phyloP scores from a whole-genome alignment of 495 filamentous ascomycete genomes.

The Clohesyomyces aquaticus region DNA sequence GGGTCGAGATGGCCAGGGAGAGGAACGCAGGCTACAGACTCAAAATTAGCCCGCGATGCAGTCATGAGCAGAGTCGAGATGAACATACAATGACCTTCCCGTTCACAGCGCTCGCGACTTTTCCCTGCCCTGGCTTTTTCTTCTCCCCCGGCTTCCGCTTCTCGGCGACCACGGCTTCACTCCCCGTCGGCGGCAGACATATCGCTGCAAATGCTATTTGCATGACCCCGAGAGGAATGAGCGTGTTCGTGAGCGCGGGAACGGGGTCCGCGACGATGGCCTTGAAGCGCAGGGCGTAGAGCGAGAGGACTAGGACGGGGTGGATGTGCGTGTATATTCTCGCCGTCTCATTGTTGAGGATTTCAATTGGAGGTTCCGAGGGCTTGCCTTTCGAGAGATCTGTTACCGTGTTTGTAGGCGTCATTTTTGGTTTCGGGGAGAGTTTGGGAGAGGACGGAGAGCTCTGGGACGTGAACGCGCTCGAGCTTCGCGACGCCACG shows the following conservation, averaged over 20 bases:
- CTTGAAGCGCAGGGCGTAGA: slow-evolving; percentile 65
- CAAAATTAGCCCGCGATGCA: not conserved
- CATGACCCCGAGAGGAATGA: slow-evolving; percentile 65
- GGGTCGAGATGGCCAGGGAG: slow-evolving; percentile 60
- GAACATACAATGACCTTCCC: slow-evolving; percentile 45
- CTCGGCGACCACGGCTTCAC: slow-evolving; percentile 29
- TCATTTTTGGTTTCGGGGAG: not conserved
- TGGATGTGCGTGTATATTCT: slow-evolving; percentile 64
- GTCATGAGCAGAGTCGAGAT: no score
- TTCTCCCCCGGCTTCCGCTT: slow-evolving; percentile 44
- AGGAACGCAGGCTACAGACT: slow-evolving; percentile 62
- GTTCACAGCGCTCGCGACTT: slow-evolving; percentile 30
- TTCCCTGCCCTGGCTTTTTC: slow-evolving; percentile 39
- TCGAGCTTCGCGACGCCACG: not conserved
- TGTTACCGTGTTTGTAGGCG: not conserved
- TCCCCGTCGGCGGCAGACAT: slow-evolving; percentile 70
- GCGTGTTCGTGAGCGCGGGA: slow-evolving; percentile 59
- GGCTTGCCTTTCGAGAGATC: slow-evolving; percentile 20
- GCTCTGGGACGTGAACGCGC: not conserved
- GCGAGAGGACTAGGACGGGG: slow-evolving; percentile 63
- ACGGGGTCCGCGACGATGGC: slow-evolving; percentile 73
- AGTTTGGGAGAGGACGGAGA: not conserved
- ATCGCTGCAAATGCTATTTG: slow-evolving; percentile 71
- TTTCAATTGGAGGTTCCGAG: slow-evolving; percentile 45
- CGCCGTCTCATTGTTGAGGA: slow-evolving; percentile 56